Conservation (phyloP, 2,329 filamentous ascomycete genomes). For the Botrytis pseudocinerea region DNA sequence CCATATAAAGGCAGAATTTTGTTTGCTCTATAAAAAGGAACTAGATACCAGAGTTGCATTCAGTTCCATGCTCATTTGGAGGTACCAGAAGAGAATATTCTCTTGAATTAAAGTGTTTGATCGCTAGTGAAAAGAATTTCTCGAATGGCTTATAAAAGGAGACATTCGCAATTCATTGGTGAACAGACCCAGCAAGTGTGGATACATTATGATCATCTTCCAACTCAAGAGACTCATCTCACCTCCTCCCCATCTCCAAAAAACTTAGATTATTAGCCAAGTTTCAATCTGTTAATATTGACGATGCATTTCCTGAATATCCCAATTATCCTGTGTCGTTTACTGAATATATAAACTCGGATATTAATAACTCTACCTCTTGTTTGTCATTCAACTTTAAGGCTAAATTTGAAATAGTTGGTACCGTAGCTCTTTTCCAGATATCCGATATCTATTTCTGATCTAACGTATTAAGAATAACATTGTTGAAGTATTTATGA, state of each 20-base stretch:
- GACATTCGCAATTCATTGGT: not conserved
- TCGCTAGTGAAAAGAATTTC: not conserved
- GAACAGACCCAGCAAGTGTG: no score
- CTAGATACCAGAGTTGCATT: not conserved
- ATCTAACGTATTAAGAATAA: not conserved
- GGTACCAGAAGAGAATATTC: not conserved
- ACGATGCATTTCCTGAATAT: not conserved
- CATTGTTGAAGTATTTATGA: not conserved
- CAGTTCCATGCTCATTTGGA: not conserved
- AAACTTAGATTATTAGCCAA: no score
- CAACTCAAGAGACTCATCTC: not conserved
- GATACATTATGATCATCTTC: not conserved
- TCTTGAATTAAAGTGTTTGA: not conserved
- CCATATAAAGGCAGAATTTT: not conserved
- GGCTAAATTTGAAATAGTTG: no score
- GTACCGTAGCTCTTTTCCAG: not conserved
- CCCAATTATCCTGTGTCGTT: no score
- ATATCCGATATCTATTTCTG: not conserved
- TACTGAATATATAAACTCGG: not conserved
- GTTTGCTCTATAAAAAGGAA: not conserved
- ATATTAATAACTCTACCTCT: slow-evolving; percentile 16
- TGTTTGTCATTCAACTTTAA: not conserved
- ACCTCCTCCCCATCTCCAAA: not conserved
- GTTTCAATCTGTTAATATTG: not conserved
- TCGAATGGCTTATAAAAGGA: not conserved